A percentile compares a stretch with the other conserved stretches of the same genome.
phyloP scores from a whole-genome alignment of 1,284 basidiomycete species.

The Anthracocystis setariae region DNA sequence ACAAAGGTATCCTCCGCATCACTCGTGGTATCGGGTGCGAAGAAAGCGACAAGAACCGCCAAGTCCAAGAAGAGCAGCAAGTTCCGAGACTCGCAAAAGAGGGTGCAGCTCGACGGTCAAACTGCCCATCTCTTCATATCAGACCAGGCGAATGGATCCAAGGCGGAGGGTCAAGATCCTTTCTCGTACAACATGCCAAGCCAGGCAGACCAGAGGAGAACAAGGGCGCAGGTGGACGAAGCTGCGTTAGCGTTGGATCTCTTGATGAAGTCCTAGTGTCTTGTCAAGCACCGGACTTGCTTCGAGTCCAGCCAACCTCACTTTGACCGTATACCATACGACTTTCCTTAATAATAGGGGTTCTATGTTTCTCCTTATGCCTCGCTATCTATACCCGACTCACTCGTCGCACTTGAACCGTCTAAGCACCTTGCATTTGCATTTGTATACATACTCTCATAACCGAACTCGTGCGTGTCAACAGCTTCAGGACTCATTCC shows the following conservation, averaged over 20 bases:
- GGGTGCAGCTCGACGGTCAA: slow-evolving; percentile 24
- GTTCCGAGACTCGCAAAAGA: slow-evolving; percentile 25
- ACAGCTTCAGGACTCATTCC: too few relatives aligned
- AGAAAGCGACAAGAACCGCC: slow-evolving; percentile 3
- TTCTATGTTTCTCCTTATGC: too few relatives aligned
- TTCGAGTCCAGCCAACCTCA: too few relatives aligned
- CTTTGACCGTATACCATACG: too few relatives aligned
- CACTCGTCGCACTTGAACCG: too few relatives aligned
- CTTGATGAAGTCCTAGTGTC: slow-evolving; percentile 30
- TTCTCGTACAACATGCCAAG: slow-evolving; percentile 22
- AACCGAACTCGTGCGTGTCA: too few relatives aligned
- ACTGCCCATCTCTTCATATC: slow-evolving; percentile 10
- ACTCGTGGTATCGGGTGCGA: slow-evolving; percentile 17
- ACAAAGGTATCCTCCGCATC: neutral
- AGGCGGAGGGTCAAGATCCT: slow-evolving; percentile 12
- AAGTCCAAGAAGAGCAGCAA: slow-evolving; percentile 23
- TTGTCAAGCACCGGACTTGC: too few relatives aligned
- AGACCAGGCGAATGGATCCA: neutral
- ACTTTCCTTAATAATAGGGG: too few relatives aligned
- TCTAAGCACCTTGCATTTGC: too few relatives aligned
- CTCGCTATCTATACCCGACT: too few relatives aligned
- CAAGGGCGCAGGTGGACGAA: slow-evolving; percentile 28
- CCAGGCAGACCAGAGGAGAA: slow-evolving; percentile 14
- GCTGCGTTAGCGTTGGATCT: slow-evolving; percentile 23
- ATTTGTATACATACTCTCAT: too few relatives aligned